Base-by-base conservation (phyloP, 1,139 yeast genomes). In the Sugiyamaella grinbergsii region DNA sequence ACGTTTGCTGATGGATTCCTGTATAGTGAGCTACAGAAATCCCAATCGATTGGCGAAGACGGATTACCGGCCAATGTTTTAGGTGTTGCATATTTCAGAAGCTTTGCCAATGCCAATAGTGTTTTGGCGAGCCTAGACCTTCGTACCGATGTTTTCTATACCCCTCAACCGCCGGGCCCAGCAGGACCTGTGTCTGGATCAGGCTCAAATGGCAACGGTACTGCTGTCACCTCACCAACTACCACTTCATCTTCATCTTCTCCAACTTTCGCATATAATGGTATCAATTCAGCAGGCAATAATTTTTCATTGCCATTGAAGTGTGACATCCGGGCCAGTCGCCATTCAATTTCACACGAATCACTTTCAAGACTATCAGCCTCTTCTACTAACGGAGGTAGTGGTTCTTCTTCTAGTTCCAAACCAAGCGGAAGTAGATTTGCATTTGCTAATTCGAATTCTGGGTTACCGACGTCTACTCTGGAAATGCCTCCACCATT, bases 1-100 rank as follows among this genome's bases (percentile, higher is more conserved):
- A 79, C 96, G 5, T 75, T 91, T 58, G 95, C 95, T 16, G 75
- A 78, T 52, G 95, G 88, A 60, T 88, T 85, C 58, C 66, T 82
- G 31, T 69, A 73, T 57, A 76, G 86, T 47, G 95, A 87, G 58
- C 68, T 88, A 47, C 71, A 71, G 44, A 62, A 62, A 48, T 59
- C 68, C 32, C 62, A 65, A 15, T 57, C 62, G 7, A 53, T 62
- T 31, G 62, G 64, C 2, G 65, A 68, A 26, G 71, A 69, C 31
- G 67, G 68, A 28, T 57, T 66, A 38, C 63, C 67, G 34, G 53
- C 61, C 37, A 66, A 68, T 1, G 71, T 74, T 29, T 73, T 84
- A 31, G 70, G 69, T 16, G 71, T 73, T 53, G 95, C 93, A 4
- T 81, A 75, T 61, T 87, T 89, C 71, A 79, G 77, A 58, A 78